Base-by-base conservation (phyloP, 2,329 filamentous ascomycete genomes). In the Penicillium frequentans region DNA sequence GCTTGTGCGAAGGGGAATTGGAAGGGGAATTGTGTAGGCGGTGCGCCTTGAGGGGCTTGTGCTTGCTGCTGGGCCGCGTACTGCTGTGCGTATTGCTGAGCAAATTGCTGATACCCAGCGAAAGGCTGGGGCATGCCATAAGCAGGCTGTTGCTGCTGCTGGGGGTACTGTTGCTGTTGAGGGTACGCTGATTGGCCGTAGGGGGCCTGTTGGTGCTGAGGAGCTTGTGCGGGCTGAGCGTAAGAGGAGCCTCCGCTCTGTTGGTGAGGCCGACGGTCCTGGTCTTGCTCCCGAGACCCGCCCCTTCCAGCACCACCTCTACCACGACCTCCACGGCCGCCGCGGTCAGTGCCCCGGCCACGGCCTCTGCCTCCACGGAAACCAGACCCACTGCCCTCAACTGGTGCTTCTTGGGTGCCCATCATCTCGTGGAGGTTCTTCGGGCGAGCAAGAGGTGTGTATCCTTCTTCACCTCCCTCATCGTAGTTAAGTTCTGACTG, bases 391-490 rank as follows among this genome's bases (percentile, higher is more conserved):
- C 63, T 66, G 6, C 63, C 64, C 65, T 77, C 74, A 23, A 73
- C 62, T 16, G 74, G 73, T 8, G 72, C 66, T 58, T 77, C 73
- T 43, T 71, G 69, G 19, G 64, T 57, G 19, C 77, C 66, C 78
- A 82, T 74, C 68, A 81, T 73, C 71, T 81, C 71, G 66, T 81
- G 74, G 62, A 88, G 86, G 49, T 87, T 87, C 19, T 83, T 79
- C 1, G 90, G 90, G 19, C 90, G 81, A 21, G 87, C 75, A 19
- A 93, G 79, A 5, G 89, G 88, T 61, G 86, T 88, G 71, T 93
- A 93, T 0, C 74, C 75, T 57, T 79, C 75, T 54, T 79, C 74
- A n/a, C 60, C 69, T 42, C 66, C 83, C 54, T 91, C 87, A 57
- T 89, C 88, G 64, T 90, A 90, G 67, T 84, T 86, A 42, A 90